These are phyloP conservation scores for Fusarium multiceps DNA, from an alignment of 2,329 filamentous ascomycete species.

Conservation along the genomic window DNA sequence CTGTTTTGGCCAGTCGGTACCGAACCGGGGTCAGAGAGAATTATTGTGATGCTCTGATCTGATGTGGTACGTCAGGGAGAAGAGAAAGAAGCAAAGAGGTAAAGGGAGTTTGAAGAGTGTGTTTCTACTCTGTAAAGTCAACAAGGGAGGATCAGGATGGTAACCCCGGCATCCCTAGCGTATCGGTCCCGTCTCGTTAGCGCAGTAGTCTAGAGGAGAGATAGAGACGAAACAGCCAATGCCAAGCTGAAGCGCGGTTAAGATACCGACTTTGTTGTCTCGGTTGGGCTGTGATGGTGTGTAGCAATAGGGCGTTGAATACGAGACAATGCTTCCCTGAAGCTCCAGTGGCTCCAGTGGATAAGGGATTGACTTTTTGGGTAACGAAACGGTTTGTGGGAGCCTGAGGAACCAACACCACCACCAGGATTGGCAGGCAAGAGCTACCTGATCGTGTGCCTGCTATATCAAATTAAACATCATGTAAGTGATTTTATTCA, in stretches of 20 bases:
- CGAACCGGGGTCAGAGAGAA: not conserved
- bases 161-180: slow-evolving; percentile 21
- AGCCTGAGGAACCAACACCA: slow-evolving; percentile 21
- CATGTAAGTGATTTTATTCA: not conserved
- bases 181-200: slow-evolving; percentile 32
- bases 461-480: not conserved
- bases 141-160: slow-evolving; percentile 14
- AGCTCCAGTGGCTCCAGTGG: slow-evolving; percentile 1
- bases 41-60: not conserved
- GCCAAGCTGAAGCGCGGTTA: slow-evolving; percentile 15
- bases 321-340: slow-evolving; percentile 40
- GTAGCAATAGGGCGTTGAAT: slow-evolving; percentile 39
- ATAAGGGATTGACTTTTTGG: slow-evolving; percentile 28
- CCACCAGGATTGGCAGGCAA: not conserved
- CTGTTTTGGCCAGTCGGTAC: slow-evolving; percentile 28
- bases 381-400: slow-evolving; percentile 13
- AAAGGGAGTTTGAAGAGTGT: slow-evolving; percentile 5
- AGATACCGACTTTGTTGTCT: slow-evolving; percentile 29
- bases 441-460: not conserved
- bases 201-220: slow-evolving; percentile 13
- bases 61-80: not conserved
- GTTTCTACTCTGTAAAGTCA: not conserved
- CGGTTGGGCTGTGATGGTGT: slow-evolving; percentile 26
- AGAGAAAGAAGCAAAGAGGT: not conserved
- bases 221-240: slow-evolving; percentile 29